Base-by-base conservation (phyloP, 257 asterid genomes). In the Petunia secreta region DNA sequence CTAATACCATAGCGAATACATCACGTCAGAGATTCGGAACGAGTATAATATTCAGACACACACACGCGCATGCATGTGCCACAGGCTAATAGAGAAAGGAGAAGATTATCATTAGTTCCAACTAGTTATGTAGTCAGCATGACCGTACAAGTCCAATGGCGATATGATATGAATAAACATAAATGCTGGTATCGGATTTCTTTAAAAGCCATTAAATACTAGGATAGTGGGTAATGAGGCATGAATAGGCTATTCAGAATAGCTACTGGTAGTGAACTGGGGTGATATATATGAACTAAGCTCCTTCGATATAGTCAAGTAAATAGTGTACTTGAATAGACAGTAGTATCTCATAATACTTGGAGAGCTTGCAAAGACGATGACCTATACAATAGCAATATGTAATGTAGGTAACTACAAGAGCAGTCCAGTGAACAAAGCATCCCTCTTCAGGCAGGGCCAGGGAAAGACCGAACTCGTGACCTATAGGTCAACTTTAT, bases 21-120 rank as follows among this genome's bases (percentile, higher is more conserved):
- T 75, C 39, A 39, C 25, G 1, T 55, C 48, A 41, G 37, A 39
- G 55, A 13, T 58, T 55, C 0, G 53, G 66, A 8, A 4, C 54
- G 55, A 55, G 53, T 54, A 13, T 1, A 10, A 10, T 10, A 62
- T 13, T 36, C 0, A 63, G 6, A 64, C 6, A 64, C 14, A 63
- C 36, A 41, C 13, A 1, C 10, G 4, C 16, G 11, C 4, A 1
- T 15, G 43, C 7, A 8, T 3, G 8, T 0, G n/a, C n/a, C 57
- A 8, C 75, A 25, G 16, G 1, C 44, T 46, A 25, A 34, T 69
- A 48, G 77, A 46, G 59, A 52, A 69, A 46, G 25, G 41, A 69
- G 77, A 68, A 68, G 75, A 48, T 43, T 68, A 68, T 68, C 57
- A 34, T 68, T n/a, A 68, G 39, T n/a, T 68, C 77, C 25, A 69